Evolutionary conservation across 768 basidiomycete genomes (phyloP).

Genomic region (Tulasnella sp.): DNA sequence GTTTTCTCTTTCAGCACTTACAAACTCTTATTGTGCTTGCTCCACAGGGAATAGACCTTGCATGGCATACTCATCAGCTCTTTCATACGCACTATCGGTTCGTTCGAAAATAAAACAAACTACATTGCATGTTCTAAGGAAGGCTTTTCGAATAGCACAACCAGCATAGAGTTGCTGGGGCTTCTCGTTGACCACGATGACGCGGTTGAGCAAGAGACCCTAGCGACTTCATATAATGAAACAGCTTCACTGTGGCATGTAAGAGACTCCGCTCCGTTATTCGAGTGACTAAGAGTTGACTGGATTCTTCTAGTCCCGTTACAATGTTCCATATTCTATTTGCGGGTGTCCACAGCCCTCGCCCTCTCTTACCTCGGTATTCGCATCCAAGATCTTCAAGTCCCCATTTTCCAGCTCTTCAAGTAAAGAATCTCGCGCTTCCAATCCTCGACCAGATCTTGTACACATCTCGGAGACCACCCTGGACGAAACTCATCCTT

Average conservation of each 20-base stretch:
- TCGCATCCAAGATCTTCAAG: neutral
- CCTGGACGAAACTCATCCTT: constrained; percentile 18
- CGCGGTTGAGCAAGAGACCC: constrained; percentile 35
- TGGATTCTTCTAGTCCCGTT: constrained; percentile 29
- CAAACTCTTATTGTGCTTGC: no score
- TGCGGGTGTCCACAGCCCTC: constrained; percentile 41
- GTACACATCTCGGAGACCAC: constrained; percentile 13
- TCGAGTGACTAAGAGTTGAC: neutral
- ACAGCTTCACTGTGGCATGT: constrained; percentile 40
- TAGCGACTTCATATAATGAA: constrained; percentile 35
- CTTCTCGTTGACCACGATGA: constrained; percentile 31
- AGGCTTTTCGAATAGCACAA: constrained; percentile 19
- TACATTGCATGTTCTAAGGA: neutral
- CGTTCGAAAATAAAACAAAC: neutral
- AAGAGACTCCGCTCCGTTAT: neutral
- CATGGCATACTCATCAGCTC: constrained; percentile 19
- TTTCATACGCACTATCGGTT: constrained; percentile 2
- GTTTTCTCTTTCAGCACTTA: neutral
- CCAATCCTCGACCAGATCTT: constrained; percentile 17
- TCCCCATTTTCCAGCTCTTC: neutral
- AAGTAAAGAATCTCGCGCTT: neutral
- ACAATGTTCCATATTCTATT: constrained; percentile 39
- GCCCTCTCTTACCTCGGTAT: neutral
- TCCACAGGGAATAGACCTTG: constrained; percentile 14
- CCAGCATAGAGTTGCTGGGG: constrained; percentile 2